Conservation (phyloP, 768 basidiomycete genomes). For the Phanerochaete carnosa region DNA sequence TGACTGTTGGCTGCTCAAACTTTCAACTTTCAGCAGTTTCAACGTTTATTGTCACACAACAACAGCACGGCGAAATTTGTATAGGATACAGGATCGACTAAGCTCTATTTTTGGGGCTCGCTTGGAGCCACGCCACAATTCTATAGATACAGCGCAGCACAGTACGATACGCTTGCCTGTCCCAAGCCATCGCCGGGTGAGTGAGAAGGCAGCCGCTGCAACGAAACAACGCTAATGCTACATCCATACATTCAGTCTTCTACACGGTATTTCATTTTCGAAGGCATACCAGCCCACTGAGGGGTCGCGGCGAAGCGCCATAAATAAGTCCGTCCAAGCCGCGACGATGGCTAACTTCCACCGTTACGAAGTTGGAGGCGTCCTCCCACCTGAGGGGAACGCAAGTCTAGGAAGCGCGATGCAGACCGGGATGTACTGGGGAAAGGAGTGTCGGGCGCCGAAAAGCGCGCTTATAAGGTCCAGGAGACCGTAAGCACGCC, state of each 20-base stretch:
- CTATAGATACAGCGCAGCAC: not conserved
- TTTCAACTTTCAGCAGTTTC: no score
- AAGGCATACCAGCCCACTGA: not conserved
- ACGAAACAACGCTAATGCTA: conserved; percentile 7
- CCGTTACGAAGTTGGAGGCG: not conserved
- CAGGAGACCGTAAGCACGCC: conserved; percentile 57
- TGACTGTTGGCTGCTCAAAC: no score
- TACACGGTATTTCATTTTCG: conserved; percentile 6
- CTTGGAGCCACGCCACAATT: not conserved
- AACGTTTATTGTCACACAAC: no score
- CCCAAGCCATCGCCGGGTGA: conserved; percentile 11
- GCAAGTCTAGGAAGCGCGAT: not conserved
- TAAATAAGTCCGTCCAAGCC: conserved; percentile 7
- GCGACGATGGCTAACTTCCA: conserved; percentile 1
- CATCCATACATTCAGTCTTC: not conserved
- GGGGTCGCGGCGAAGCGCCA: conserved; percentile 4
- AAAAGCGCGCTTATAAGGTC: conserved; percentile 27
- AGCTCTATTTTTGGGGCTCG: not conserved
- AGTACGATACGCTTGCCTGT: not conserved
- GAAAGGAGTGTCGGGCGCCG: not conserved
- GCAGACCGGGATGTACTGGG: not conserved
- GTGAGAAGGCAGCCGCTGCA: conserved; percentile 3
- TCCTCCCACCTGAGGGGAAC: conserved; percentile 9
- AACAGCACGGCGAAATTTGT: no score
- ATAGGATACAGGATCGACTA: no score